Conservation (phyloP, 129 eudicot genomes). For the Tanacetum coccineum region DNA sequence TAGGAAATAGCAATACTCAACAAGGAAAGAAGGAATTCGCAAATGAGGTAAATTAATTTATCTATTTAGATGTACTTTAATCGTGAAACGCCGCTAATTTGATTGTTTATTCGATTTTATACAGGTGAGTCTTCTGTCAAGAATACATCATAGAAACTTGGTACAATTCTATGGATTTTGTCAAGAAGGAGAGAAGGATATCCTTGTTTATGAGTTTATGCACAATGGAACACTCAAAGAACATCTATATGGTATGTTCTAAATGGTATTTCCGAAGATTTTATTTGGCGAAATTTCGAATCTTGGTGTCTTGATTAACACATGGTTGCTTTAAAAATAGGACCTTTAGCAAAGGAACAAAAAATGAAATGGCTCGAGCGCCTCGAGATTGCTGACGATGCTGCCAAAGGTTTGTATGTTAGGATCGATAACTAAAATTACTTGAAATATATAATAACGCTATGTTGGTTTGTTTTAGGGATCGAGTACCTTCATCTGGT, state of each 20-base stretch:
- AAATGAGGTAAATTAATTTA: conserved; percentile 52
- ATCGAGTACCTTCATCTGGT: conserved; percentile 97
- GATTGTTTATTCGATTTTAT: neutral
- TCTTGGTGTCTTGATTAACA: conserved; percentile 15
- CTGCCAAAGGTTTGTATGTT: conserved; percentile 71
- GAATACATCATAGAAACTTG: conserved; percentile 95
- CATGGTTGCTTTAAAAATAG: conserved; percentile 26
- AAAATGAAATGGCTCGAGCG: conserved; percentile 83
- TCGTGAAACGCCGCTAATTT: neutral
- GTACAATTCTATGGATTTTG: conserved; percentile 95
- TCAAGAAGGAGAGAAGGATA: conserved; percentile 90
- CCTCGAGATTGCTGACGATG: conserved; percentile 97
- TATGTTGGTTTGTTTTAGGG: conserved; percentile 47
- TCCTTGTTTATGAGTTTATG: conserved; percentile 93
- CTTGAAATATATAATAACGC: neutral
- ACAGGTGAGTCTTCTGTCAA: conserved; percentile 92
- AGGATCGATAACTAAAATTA: no score
- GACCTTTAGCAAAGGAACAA: conserved; percentile 62
- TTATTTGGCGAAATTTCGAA: neutral
- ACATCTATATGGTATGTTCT: conserved; percentile 81
- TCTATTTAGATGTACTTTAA: neutral
- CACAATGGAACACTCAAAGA: conserved; percentile 97
- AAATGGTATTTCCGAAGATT: no score
- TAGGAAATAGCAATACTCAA: conserved; percentile 64
- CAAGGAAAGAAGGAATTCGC: conserved; percentile 96